These are phyloP conservation scores for Leptographium procerum DNA, from an alignment of 2,329 filamentous ascomycete genomes.

Conservation along the genomic window DNA sequence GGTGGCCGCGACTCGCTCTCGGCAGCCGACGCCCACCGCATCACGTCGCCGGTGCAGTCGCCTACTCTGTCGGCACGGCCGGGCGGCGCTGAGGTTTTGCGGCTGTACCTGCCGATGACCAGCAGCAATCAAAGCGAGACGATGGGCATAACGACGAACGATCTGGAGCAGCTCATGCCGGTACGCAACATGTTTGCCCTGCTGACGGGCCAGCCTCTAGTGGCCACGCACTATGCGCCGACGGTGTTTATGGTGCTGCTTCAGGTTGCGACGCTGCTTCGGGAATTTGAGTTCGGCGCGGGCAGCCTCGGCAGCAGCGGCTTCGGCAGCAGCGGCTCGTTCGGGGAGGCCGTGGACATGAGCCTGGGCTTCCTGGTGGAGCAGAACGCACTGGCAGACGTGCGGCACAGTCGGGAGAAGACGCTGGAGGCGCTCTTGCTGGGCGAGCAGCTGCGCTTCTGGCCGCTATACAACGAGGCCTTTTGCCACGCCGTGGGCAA, in stretches of 20 bases:
- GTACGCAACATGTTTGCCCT: constrained; percentile 57
- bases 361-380: constrained; percentile 68
- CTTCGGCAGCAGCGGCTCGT: constrained; percentile 32
- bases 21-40: constrained; percentile 35
- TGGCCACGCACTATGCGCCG: constrained; percentile 42
- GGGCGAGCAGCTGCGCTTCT: constrained; percentile 74
- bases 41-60: constrained; percentile 24
- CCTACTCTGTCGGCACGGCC: constrained; percentile 25
- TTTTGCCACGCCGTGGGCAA: constrained; percentile 88
- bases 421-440: constrained; percentile 83
- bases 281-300: constrained; percentile 46
- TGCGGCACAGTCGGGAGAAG: constrained; percentile 73
- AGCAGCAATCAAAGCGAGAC: constrained; percentile 19
- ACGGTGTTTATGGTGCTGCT: constrained; percentile 44
- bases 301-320: neutral
- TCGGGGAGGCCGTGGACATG: constrained; percentile 47
- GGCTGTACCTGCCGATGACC: constrained; percentile 41
- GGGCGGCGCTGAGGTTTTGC: constrained; percentile 26
- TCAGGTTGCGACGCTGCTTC: constrained; percentile 40
- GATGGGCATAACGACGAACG: constrained; percentile 17
- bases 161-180: constrained; percentile 44
- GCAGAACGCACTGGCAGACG: constrained; percentile 65
- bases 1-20: constrained; percentile 35
- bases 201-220: constrained; percentile 49
- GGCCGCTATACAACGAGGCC: constrained; percentile 76